Base-by-base conservation (phyloP, 441 rosid genomes). In the Macaranga tanarius region DNA sequence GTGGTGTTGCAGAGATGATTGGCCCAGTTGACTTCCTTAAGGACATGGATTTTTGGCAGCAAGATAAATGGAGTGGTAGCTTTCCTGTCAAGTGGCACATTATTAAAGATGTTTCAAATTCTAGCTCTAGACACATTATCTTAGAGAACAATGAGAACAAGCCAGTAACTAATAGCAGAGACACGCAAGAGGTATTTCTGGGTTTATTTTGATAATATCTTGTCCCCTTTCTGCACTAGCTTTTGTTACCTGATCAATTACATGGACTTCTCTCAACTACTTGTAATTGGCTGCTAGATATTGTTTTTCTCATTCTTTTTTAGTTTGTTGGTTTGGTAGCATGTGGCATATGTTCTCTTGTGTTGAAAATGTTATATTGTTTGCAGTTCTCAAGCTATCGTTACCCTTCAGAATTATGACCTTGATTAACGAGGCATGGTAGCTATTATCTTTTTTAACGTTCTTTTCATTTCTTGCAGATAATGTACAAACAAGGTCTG, bases 131-230 rank as follows among this genome's bases (percentile, higher is more conserved):
- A 82, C 93, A 89, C 82, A 90, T 94, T 65, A 88, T 87, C 74
- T 79, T 94, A 69, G 89, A 84, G 82, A 92, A 90, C 86, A 94
- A 94, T 81, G 98, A 94, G 86, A 88, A 86, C 77, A 92, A 92
- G 83, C 92, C 97, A 0, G 97, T 92, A 73, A 94, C 98, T 51
- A 94, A 90, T 79, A 93, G 98, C 86, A 90, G 98, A 80, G 98
- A 93, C 82, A 94, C 98, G 23, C 98, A 93, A 87, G 98, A 94
- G 96, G 98, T 90, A 78, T 56, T 44, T 40, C 19, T 59, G 0
- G 22, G 13, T 26, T 58, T 64, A 38, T 54, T 60, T 64, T 58
- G 28, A 38, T 10, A 25, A 22, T 42, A 20, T 7, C 45, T 56
- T 28, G 42, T 10, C 7, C 12, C 5, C 15, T 38, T 72, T 45